Conservation (phyloP, 1,284 basidiomycete species). For the Acaromyces ingoldii region DNA sequence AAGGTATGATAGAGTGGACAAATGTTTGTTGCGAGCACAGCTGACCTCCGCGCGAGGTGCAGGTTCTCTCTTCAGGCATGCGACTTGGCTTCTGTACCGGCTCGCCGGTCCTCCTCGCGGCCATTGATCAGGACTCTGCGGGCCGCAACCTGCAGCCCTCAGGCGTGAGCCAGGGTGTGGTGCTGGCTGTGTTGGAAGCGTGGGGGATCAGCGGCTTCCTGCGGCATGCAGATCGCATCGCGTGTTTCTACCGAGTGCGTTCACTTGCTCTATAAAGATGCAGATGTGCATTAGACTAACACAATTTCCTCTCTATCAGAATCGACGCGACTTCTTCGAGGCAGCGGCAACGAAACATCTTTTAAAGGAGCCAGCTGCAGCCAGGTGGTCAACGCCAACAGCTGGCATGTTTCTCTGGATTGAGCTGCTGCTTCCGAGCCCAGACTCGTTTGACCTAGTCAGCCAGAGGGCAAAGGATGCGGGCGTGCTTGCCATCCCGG, state of each 20-base stretch:
- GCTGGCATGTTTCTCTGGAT: constrained; percentile 61
- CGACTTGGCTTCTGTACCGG: constrained; percentile 74
- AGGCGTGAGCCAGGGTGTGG: constrained; percentile 69
- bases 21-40: too few species aligned
- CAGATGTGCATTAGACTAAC: too few species aligned
- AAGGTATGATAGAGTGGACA: too few species aligned
- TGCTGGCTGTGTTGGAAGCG: constrained; percentile 64
- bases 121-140: constrained; percentile 66
- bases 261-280: too few species aligned
- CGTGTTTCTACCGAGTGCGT: constrained; percentile 80
- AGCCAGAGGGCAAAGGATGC: constrained; percentile 69
- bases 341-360: constrained; percentile 66
- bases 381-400: constrained; percentile 69
- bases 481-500: constrained; percentile 79
- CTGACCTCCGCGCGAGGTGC: too few species aligned
- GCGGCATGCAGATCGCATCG: constrained; percentile 64
- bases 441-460: constrained; percentile 72
- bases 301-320: too few species aligned
- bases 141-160: constrained; percentile 70
- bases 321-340: constrained; percentile 75
- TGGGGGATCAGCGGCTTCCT: constrained; percentile 69
- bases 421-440: constrained; percentile 51
- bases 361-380: constrained; percentile 54
- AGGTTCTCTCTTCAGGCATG: constrained; percentile 49
- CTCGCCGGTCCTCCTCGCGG: constrained; percentile 66